Base-by-base conservation (phyloP, 192 early-diverging fungal species). In the Neocallimastix lanati region DNA sequence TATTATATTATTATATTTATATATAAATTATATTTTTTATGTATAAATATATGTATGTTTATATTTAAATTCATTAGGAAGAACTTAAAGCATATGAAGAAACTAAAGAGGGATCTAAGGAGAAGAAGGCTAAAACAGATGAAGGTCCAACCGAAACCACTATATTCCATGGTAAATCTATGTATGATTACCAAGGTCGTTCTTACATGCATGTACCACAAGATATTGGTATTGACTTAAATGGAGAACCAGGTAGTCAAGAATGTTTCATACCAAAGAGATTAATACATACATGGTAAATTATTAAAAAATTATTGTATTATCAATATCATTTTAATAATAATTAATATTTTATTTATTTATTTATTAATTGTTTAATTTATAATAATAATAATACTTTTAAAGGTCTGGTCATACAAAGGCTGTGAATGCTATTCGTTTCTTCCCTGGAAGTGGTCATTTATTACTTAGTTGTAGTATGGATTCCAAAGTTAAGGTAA, bases 171-270 rank as follows among this genome's bases (percentile, higher is more conserved):
- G 96, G 95, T 35, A 91, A 92, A 83, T 79, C 90, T 0, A 93
- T 94, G 83, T 86, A 84, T 35, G 96, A 99, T 85, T 98, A 98
- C 86, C 88, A 94, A 81, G 96, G 96, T 28, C 84, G 98, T 76
- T 96, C 96, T 12, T 99, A 98, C 81, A 96, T 99, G 93, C 93
- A 95, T 82, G 91, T 95, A 0, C 98, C 98, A n/a, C 86, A 86
- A 67, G 96, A 97, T 85, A 83, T 96, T 78, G 86, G 91, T 80
- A 87, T 90, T 79, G 92, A 97, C 82, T 82, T 97, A 77, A 76
- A 82, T 25, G 88, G 88, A 12, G 94, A 94, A 76, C 83, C 92
- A 12, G 94, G 95, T 29, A 81, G 83, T 38, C 88, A 93, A 81
- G 88, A 92, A 78, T 94, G 93, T 81, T 96, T 92, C 82, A 88